Percentiles rank a stretch among this genome's conserved stretches.
These are phyloP conservation scores for Ascochyta fabae DNA, from an alignment of 2,329 filamentous ascomycete species.

Conservation along the genomic window DNA sequence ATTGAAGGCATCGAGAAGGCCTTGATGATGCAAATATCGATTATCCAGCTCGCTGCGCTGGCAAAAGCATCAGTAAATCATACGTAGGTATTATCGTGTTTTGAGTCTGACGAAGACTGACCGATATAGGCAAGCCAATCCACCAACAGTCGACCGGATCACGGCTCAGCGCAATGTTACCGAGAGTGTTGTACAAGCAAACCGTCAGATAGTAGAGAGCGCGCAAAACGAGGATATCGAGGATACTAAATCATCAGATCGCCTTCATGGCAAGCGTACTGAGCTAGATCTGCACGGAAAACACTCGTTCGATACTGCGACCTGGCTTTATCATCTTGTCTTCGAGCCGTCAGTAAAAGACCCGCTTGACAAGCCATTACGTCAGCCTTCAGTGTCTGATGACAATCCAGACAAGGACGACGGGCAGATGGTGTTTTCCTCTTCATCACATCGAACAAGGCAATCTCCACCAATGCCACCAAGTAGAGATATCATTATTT, in stretches of 20 bases:
- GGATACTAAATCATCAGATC: not conserved
- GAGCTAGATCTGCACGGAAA: not conserved
- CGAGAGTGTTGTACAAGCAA: constrained; percentile 1
- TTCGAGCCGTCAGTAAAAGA: not conserved
- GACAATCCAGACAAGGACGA: not conserved
- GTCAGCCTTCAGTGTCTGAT: not conserved
- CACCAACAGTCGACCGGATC: not conserved
- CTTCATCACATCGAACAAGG: not conserved
- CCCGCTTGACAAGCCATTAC: not conserved
- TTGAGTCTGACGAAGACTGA: not conserved
- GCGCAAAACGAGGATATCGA: not conserved
- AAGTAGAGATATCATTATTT: not conserved
- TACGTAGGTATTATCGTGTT: not conserved
- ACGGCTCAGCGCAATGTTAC: not conserved
- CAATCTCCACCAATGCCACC: not conserved
- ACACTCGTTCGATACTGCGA: constrained; percentile 1
- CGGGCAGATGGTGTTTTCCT: too few species aligned
- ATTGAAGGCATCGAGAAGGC: not conserved
- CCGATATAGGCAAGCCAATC: not conserved
- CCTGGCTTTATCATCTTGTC: constrained; percentile 1
- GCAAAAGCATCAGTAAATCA: not conserved
- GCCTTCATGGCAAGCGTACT: not conserved
- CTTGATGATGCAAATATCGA: not conserved
- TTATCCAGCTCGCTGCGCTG: not conserved
- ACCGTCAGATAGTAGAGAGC: not conserved